Percentiles rank a stretch among this genome's conserved stretches.
These are phyloP conservation scores for Rhynchosporium graminicola DNA, from an alignment of 2,329 filamentous ascomycete species.

Conservation along the genomic window DNA sequence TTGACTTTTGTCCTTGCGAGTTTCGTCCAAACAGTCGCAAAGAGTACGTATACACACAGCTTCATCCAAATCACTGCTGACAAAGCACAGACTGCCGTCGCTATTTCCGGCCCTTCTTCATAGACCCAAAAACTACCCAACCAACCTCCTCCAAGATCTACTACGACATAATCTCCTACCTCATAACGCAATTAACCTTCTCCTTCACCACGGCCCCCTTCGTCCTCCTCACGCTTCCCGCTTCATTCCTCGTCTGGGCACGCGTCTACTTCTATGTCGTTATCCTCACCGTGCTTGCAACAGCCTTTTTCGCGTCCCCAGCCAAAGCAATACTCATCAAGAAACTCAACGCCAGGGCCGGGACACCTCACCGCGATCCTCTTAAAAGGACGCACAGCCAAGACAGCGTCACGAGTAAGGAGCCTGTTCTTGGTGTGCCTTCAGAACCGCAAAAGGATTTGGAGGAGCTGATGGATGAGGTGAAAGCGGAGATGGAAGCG, in stretches of 20 bases:
- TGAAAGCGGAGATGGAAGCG: constrained; percentile 51
- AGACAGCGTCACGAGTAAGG: constrained; percentile 56
- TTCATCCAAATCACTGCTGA: constrained; percentile 21
- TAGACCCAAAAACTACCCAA: constrained; percentile 71
- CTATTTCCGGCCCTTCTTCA: constrained; percentile 87
- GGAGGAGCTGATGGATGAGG: constrained; percentile 56
- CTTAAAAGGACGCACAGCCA: constrained; percentile 54
- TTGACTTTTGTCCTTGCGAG: constrained; percentile 85
- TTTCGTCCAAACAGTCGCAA: constrained; percentile 89
- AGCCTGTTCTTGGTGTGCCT: constrained; percentile 75
- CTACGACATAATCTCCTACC: constrained; percentile 78
- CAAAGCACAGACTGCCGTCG: constrained; percentile 74
- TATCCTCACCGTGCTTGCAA: constrained; percentile 62
- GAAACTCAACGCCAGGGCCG: constrained; percentile 59
- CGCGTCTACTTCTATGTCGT: constrained; percentile 88
- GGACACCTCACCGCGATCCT: constrained; percentile 41
- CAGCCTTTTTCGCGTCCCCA: constrained; percentile 79
- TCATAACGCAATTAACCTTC: constrained; percentile 80
- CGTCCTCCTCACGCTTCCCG: constrained; percentile 72
- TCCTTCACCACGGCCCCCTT: constrained; percentile 84
- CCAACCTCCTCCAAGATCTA: constrained; percentile 74
- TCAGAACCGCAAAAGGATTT: constrained; percentile 75
- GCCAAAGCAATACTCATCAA: constrained; percentile 63
- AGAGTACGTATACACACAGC: constrained; percentile 63
- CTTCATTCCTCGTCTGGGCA: constrained; percentile 75